Base-by-base conservation (phyloP, 1,284 basidiomycete genomes). In the Leucoagaricus sp. region DNA sequence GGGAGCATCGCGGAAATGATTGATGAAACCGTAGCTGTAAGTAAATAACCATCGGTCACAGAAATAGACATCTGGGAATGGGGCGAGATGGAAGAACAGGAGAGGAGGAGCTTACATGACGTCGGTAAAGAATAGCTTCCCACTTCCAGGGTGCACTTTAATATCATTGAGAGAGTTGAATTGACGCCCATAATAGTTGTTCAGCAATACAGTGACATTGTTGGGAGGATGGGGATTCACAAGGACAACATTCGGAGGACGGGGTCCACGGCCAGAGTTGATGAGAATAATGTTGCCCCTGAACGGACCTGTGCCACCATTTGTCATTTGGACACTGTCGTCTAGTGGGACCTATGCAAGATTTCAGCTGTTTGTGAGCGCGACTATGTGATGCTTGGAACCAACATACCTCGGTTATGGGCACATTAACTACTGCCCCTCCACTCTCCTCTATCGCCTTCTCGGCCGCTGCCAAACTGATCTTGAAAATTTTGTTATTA, bases 161-260 rank as follows among this genome's bases (percentile, higher is more conserved):
- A 87, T 74, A 65, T 94, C 91, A 67, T 93, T 92, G 52, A 92
- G 71, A 1, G 89, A 89, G 71, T 89, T 91, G 74, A 93, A 94
- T 64, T 92, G 89, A 8, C 88, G 76, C 2, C 91, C 91, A 63
- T 81, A 87, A 66, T 77, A 87, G 70, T 87, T 91, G 73, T 90
- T 84, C 55, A 89, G 66, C 15, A 89, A 64, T 41, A 87, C 80
- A 19, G 85, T 86, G 6, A 78, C 70, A 55, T 87, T 86, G 69
- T 82, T 77, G 0, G 90, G 90, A 12, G 81, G 64, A 0, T 63
- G 61, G 0, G 89, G 87, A 66, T 92, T 82, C 51, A 91, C 83
- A 34, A 86, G 75, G 0, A 80, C 84, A 23, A 93, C 67, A 2
- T 82, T 83, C 7, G 87, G 81, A 2, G 90, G 85, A 10, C 81